These are phyloP conservation scores for Arachnopeziza araneosa DNA, from an alignment of 2,329 filamentous ascomycete genomes.

Conservation along the genomic window DNA sequence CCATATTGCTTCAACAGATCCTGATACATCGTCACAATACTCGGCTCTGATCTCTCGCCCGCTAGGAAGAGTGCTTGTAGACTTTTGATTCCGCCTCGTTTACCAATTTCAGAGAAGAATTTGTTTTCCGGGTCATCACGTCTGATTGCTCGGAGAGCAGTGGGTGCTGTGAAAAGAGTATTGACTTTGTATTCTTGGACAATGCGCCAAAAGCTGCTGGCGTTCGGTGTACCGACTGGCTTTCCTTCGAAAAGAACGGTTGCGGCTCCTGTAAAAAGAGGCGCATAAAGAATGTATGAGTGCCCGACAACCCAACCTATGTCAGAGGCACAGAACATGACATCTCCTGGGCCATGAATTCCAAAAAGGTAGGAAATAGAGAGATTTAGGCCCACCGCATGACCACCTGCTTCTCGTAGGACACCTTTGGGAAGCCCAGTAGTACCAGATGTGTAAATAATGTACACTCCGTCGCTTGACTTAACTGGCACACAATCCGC, in stretches of 20 bases:
- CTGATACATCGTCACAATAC: slow-evolving; percentile 77
- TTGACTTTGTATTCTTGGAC: slow-evolving; percentile 82
- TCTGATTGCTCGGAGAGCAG: slow-evolving; percentile 78
- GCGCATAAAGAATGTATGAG: slow-evolving; percentile 84
- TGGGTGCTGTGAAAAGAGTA: slow-evolving; percentile 80
- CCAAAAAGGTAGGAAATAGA: slow-evolving; percentile 80
- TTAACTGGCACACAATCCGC: slow-evolving; percentile 73
- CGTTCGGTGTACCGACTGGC: slow-evolving; percentile 81
- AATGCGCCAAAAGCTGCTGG: slow-evolving; percentile 83
- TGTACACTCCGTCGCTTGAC: slow-evolving; percentile 76
- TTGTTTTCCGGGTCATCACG: slow-evolving; percentile 75
- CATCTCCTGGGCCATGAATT: slow-evolving; percentile 77
- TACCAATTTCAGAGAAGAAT: slow-evolving; percentile 57
- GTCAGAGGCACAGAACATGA: slow-evolving; percentile 66
- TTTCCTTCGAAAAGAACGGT: slow-evolving; percentile 94
- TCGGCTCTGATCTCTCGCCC: slow-evolving; percentile 83
- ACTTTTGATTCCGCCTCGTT: slow-evolving; percentile 63
- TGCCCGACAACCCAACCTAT: slow-evolving; percentile 91
- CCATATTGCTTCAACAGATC: slow-evolving; percentile 62
- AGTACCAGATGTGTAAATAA: slow-evolving; percentile 84
- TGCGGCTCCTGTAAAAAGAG: slow-evolving; percentile 76
- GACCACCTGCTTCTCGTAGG: slow-evolving; percentile 74
- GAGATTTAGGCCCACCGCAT: slow-evolving; percentile 78
- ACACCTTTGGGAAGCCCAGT: slow-evolving; percentile 82
- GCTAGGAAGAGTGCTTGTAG: slow-evolving; percentile 77